These are phyloP conservation scores for Marasmius oreades DNA, from an alignment of 1,284 basidiomycete genomes.

Conservation along the genomic window DNA sequence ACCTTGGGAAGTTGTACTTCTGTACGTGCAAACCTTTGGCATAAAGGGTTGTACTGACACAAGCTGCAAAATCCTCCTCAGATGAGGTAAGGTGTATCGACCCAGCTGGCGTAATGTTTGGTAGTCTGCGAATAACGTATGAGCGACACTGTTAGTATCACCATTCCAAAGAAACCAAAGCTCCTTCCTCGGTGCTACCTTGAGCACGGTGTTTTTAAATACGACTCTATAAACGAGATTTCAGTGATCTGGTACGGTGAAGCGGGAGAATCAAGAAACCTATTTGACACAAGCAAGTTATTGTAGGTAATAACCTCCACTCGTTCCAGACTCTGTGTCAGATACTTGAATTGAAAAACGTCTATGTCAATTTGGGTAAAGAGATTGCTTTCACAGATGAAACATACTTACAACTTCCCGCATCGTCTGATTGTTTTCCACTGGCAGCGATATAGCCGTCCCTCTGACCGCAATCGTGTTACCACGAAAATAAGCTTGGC, in stretches of 20 bases:
- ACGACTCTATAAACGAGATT: slow-evolving; percentile 33
- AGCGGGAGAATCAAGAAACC: slow-evolving; percentile 17
- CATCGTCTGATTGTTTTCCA: slow-evolving; percentile 44
- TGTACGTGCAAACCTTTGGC: no score
- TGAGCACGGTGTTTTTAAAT: slow-evolving; percentile 42
- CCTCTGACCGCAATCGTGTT: slow-evolving; percentile 41
- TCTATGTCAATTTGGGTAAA: no score
- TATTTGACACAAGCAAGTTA: slow-evolving; percentile 28
- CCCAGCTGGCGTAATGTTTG: slow-evolving; percentile 25
- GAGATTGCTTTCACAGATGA: neutral
- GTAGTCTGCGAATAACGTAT: slow-evolving; percentile 46
- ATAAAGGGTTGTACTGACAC: no score
- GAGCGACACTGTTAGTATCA: slow-evolving; percentile 33
- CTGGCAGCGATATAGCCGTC: slow-evolving; percentile 49
- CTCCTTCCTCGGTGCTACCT: slow-evolving; percentile 35
- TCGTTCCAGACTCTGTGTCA: slow-evolving; percentile 34
- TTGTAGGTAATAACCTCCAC: slow-evolving; percentile 39
- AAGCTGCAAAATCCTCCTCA: no score
- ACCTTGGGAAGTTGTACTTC: no score
- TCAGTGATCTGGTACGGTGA: slow-evolving; percentile 1
- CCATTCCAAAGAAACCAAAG: slow-evolving; percentile 47
- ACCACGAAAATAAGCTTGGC: slow-evolving; percentile 42
- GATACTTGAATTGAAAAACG: slow-evolving; percentile 43
- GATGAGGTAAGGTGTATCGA: slow-evolving; percentile 9
- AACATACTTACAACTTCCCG: slow-evolving; percentile 39